Evolutionary conservation across 192 early-diverging fungal genomes (phyloP).

Genomic region (Rhizophlyctis rosea): DNA sequence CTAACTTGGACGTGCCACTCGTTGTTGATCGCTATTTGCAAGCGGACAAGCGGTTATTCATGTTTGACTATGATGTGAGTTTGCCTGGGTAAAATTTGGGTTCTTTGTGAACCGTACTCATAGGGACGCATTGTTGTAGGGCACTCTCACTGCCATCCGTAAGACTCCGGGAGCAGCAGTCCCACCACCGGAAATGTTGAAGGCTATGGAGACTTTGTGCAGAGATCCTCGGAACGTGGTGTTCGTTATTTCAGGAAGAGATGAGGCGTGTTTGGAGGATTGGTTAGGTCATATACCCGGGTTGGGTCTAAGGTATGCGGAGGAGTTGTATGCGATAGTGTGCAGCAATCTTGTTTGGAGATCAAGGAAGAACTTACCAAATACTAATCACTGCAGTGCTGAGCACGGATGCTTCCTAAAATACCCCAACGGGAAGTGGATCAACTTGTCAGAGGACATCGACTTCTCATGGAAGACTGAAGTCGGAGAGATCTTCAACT

Average conservation of each 20-base stretch:
- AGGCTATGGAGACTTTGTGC: conserved; percentile 62
- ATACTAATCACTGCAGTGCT: conserved; percentile 60
- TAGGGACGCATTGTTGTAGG: conserved; percentile 41
- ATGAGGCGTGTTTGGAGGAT: conserved; percentile 75
- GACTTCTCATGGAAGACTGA: conserved; percentile 94
- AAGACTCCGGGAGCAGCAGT: conserved; percentile 78
- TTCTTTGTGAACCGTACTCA: conserved; percentile 1
- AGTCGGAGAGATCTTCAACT: conserved; percentile 88
- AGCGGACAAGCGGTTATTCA: conserved; percentile 73
- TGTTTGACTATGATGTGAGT: conserved; percentile 92
- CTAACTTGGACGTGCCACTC: conserved; percentile 37
- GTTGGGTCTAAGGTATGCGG: conserved; percentile 58
- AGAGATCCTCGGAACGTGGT: conserved; percentile 79
- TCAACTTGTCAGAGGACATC: conserved; percentile 52
- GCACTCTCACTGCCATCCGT: conserved; percentile 88
- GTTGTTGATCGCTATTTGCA: conserved; percentile 43
- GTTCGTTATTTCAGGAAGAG: conserved; percentile 91
- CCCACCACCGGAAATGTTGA: conserved; percentile 80
- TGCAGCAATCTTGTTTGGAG: too few relatives aligned
- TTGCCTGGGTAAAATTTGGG: not conserved
- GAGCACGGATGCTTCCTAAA: conserved; percentile 96
- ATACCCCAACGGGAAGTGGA: conserved; percentile 70
- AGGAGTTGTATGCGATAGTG: too few relatives aligned
- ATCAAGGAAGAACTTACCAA: too few relatives aligned
- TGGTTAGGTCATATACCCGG: conserved; percentile 77